These are phyloP conservation scores for Jackrogersella multiformis DNA, from an alignment of 495 filamentous ascomycete species.

Conservation along the genomic window DNA sequence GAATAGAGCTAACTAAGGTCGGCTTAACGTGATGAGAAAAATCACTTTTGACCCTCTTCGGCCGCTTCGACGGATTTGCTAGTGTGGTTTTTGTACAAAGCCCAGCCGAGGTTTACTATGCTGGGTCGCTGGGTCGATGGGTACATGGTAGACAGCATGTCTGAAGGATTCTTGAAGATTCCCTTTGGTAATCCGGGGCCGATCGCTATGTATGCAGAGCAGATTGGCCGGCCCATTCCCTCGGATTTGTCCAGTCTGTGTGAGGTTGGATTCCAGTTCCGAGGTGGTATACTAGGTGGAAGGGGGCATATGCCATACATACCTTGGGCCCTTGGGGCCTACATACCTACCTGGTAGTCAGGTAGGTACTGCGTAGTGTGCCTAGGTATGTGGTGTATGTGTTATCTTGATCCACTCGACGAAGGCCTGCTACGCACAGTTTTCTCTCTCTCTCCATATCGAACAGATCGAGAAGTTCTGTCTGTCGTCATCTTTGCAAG, in stretches of 20 bases:
- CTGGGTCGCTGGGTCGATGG: no score
- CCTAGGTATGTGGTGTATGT: no score
- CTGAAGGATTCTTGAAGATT: background rate
- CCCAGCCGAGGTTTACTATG: background rate
- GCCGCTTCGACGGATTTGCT: background rate
- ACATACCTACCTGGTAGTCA: background rate
- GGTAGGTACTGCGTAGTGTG: background rate
- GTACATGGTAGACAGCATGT: background rate
- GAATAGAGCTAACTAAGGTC: background rate
- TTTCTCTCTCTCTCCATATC: no score
- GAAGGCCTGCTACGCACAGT: no score
- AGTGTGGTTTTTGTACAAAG: background rate
- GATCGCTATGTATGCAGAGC: constrained; percentile 15
- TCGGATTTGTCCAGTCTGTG: background rate
- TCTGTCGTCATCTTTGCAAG: background rate
- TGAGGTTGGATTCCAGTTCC: background rate
- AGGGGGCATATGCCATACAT: background rate
- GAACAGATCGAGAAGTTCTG: no score
- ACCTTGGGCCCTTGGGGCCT: no score
- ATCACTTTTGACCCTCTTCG: background rate
- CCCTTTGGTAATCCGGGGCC: constrained; percentile 7
- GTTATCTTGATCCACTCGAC: no score
- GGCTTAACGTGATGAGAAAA: constrained; percentile 1
- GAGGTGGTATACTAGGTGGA: background rate
- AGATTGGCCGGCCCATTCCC: background rate